Percentiles rank a stretch among this genome's conserved stretches.
These are phyloP conservation scores for Linnemannia schmuckeri DNA, from an alignment of 192 early-diverging fungal genomes.

Conservation along the genomic window DNA sequence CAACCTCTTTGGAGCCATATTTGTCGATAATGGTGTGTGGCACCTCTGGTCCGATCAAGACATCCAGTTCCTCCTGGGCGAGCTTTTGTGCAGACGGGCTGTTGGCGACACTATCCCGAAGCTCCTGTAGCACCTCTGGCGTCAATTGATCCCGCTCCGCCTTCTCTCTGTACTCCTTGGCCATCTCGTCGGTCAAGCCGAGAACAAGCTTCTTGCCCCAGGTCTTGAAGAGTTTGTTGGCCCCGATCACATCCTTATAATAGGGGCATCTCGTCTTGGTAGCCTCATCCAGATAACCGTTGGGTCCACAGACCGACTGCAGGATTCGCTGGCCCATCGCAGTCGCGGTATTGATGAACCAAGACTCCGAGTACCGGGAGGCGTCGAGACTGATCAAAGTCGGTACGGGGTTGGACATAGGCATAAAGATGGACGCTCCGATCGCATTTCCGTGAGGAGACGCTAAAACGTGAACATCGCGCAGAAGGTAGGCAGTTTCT, in stretches of 20 bases:
- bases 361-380: neutral
- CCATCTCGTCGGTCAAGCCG: slow-evolving; percentile 16
- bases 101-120: neutral
- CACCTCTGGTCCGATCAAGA: neutral
- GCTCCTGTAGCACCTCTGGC: neutral
- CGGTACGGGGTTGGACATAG: neutral
- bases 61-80: neutral
- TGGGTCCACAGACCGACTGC: neutral
- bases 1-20: neutral
- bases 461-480: slow-evolving; percentile 29
- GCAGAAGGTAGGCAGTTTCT: slow-evolving; percentile 34
- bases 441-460: slow-evolving; percentile 28
- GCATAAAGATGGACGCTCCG: slow-evolving; percentile 23
- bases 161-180: slow-evolving; percentile 24
- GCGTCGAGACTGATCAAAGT: slow-evolving; percentile 10
- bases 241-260: neutral
- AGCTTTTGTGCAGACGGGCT: neutral
- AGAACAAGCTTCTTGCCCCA: neutral
- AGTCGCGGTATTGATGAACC: neutral
- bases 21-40: neutral
- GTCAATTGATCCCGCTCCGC: neutral
- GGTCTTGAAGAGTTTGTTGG: neutral
- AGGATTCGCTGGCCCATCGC: neutral
- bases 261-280: neutral
- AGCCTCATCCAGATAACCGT: neutral